Conservation (phyloP, 768 basidiomycete genomes). For the Tricholoma matsutake region DNA sequence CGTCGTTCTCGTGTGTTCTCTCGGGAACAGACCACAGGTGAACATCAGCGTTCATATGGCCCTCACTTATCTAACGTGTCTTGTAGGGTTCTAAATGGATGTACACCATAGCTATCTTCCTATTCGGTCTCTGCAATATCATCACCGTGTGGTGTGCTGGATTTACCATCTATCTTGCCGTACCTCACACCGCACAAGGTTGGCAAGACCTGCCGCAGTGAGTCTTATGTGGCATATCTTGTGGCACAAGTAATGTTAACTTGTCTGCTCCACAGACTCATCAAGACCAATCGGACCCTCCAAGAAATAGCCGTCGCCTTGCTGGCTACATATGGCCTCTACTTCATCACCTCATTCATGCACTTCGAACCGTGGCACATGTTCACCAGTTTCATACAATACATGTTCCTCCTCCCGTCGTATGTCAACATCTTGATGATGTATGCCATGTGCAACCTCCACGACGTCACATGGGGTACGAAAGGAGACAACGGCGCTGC, state of each 20-base stretch:
- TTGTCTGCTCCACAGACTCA: constrained; percentile 42
- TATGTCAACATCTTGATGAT: constrained; percentile 86
- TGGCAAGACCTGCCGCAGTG: constrained; percentile 76
- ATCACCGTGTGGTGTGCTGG: constrained; percentile 88
- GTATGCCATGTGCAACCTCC: constrained; percentile 92
- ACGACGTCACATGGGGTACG: constrained; percentile 91
- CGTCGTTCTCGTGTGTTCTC: constrained; percentile 79
- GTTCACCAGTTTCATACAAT: constrained; percentile 89
- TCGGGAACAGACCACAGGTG: constrained; percentile 84
- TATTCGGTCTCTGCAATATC: constrained; percentile 76
- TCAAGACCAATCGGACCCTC: constrained; percentile 65
- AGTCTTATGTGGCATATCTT: constrained; percentile 20
- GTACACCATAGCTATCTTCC: constrained; percentile 69
- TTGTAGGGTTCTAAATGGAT: constrained; percentile 80
- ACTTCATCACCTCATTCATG: constrained; percentile 82
- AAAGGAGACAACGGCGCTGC: constrained; percentile 87
- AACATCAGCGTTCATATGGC: constrained; percentile 3
- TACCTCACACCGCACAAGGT: constrained; percentile 68
- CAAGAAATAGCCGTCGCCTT: constrained; percentile 84
- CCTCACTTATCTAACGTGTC: not conserved
- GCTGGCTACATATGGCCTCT: constrained; percentile 75
- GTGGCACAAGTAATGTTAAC: not conserved
- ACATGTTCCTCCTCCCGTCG: constrained; percentile 83
- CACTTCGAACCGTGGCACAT: constrained; percentile 97
- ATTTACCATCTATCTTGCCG: constrained; percentile 85